Evolutionary conservation across 208 protist species (phyloP).

Genomic region (Trypanosoma boissoni): DNA sequence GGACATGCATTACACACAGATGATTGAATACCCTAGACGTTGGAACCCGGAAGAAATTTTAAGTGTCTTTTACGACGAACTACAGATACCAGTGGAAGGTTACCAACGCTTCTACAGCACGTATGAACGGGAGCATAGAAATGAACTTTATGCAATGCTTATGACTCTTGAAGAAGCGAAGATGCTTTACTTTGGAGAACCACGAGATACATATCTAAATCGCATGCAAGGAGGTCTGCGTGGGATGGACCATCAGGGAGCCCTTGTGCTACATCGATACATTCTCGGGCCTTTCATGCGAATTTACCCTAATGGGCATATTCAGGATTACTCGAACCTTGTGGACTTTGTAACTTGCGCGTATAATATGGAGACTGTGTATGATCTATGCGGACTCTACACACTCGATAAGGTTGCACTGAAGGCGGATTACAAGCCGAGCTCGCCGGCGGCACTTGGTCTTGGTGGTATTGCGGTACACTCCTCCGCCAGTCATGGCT

Average conservation of each 20-base stretch:
- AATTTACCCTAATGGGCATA: conserved; percentile 84
- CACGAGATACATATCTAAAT: conserved; percentile 69
- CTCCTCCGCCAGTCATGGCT: conserved; percentile 55
- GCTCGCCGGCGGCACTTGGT: conserved; percentile 74
- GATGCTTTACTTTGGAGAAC: conserved; percentile 85
- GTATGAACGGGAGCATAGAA: conserved; percentile 60
- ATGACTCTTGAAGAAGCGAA: conserved; percentile 63
- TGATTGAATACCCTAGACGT: conserved; percentile 71
- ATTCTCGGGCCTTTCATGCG: conserved; percentile 78
- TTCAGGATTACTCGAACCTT: conserved; percentile 89
- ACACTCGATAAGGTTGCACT: conserved; percentile 82
- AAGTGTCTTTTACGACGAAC: conserved; percentile 40
- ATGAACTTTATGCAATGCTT: conserved; percentile 81
- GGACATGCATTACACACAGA: conserved; percentile 83
- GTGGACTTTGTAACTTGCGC: conserved; percentile 86
- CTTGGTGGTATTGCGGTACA: conserved; percentile 82
- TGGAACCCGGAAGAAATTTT: conserved; percentile 80
- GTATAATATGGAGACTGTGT: conserved; percentile 93
- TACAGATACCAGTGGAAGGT: conserved; percentile 47
- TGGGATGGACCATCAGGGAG: conserved; percentile 83
- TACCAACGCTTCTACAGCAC: conserved; percentile 53
- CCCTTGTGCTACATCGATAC: conserved; percentile 82
- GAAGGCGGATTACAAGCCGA: conserved; percentile 62
- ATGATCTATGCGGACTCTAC: conserved; percentile 87
- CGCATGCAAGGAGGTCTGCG: conserved; percentile 82